A percentile compares a stretch with the other conserved stretches of the same genome.
Conservation (phyloP, 768 basidiomycete genomes). For the Leccinum truebloodii region DNA sequence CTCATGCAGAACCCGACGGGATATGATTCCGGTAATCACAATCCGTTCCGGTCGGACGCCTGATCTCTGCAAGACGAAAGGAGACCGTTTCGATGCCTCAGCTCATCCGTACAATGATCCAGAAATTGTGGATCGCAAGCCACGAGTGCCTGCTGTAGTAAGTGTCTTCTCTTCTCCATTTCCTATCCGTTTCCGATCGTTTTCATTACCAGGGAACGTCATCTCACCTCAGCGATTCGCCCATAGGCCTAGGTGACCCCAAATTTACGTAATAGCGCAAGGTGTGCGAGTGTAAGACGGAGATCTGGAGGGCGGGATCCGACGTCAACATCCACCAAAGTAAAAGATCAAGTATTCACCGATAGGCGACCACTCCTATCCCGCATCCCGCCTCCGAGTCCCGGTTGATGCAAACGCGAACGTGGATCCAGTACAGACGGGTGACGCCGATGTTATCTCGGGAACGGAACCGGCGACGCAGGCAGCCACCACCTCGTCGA, state of each 20-base stretch:
- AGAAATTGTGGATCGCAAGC: no score
- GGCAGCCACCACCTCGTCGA: slow-evolving; percentile 31
- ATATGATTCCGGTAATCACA: slow-evolving; percentile 33
- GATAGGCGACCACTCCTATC: slow-evolving; percentile 53
- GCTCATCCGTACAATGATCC: no score
- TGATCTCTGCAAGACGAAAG: slow-evolving; percentile 10
- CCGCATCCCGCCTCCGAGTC: slow-evolving; percentile 12
- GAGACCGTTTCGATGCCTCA: no score
- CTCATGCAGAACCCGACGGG: slow-evolving; percentile 77
- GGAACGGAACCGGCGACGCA: no score
- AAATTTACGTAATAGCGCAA: neutral
- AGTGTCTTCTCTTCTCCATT: no score
- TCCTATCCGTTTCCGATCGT: no score
- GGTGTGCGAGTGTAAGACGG: neutral
- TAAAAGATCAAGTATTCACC: slow-evolving; percentile 39
- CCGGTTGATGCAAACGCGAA: neutral
- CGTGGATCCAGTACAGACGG: neutral
- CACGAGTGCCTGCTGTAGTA: no score
- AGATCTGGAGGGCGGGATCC: neutral
- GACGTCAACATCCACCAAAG: neutral
- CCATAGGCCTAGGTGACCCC: no score
- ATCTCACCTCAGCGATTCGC: no score
- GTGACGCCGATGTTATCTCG: neutral
- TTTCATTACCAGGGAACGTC: no score
- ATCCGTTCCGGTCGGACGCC: neutral